Percentiles rank a stretch among this genome's conserved stretches.
These are phyloP conservation scores for Spergularia marina DNA, from an alignment of 148 eudicot species.

Conservation along the genomic window DNA sequence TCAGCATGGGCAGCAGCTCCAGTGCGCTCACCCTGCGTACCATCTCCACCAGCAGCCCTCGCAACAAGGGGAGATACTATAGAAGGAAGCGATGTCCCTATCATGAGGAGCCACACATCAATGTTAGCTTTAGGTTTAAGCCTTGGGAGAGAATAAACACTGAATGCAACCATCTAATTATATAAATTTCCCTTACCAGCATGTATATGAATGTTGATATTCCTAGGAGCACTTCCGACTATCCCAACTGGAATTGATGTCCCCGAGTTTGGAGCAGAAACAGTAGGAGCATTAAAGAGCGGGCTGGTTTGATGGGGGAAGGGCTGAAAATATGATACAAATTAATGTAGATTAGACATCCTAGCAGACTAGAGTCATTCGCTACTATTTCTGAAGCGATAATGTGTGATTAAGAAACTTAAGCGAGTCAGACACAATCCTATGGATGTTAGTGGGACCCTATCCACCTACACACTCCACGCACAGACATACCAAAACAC, in stretches of 20 bases:
- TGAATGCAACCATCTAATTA: not conserved
- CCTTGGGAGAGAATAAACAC: not conserved
- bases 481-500: not conserved
- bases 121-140: conserved; percentile 1
- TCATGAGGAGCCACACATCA: conserved; percentile 17
- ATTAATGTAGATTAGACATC: not conserved
- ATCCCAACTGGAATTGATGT: conserved; percentile 60
- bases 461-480: not conserved
- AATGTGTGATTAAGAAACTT: not conserved
- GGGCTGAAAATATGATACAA: conserved; percentile 53
- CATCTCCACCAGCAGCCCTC: conserved; percentile 62
- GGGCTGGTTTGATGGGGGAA: conserved; percentile 82
- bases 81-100: conserved; percentile 44
- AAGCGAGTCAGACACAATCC: not conserved
- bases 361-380: too few species aligned
- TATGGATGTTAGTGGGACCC: not conserved
- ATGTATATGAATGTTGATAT: conserved; percentile 89
- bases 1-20: conserved; percentile 42
- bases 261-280: conserved; percentile 41
- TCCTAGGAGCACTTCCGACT: conserved; percentile 60
- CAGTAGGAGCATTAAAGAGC: conserved; percentile 53
- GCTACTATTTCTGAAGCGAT: too few species aligned
- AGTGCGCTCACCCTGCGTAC: conserved; percentile 43
- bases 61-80: conserved; percentile 55
- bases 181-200: conserved; percentile 51